Conservation (phyloP, 352 stramenopile species). For the Globisporangium nagaii region DNA sequence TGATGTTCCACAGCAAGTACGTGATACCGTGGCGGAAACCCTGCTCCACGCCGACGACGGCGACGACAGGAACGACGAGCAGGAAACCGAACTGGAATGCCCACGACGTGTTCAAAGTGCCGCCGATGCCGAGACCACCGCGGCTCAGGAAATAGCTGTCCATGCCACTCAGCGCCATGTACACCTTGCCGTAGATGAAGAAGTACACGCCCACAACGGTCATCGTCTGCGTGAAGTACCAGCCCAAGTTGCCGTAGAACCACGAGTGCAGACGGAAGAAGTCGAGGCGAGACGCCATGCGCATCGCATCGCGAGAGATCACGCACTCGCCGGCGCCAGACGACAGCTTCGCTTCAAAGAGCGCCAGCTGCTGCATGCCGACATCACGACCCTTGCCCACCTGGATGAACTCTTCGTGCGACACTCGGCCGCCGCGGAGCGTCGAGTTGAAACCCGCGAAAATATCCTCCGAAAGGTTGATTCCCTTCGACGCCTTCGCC, state of each 20-base stretch:
- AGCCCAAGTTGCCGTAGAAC: constrained; percentile 98
- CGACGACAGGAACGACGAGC: constrained; percentile 95
- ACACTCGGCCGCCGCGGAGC: constrained; percentile 62
- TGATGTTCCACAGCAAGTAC: constrained; percentile 92
- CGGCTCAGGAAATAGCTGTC: constrained; percentile 90
- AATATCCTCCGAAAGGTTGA: constrained; percentile 88
- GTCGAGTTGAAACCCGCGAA: constrained; percentile 86
- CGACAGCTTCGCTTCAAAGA: constrained; percentile 97
- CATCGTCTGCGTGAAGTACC: constrained; percentile 98
- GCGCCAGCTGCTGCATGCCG: constrained; percentile 97
- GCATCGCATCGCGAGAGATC: constrained; percentile 94
- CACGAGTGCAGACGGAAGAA: constrained; percentile 97
- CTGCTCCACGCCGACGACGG: constrained; percentile 92
- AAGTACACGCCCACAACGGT: constrained; percentile 98
- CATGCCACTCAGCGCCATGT: constrained; percentile 92
- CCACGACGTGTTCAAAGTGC: constrained; percentile 94
- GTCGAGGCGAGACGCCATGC: constrained; percentile 94
- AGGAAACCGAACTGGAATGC: constrained; percentile 95
- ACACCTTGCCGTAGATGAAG: constrained; percentile 97
- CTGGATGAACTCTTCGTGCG: constrained; percentile 83
- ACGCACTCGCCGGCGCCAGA: constrained; percentile 97
- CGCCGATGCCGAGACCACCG: constrained; percentile 89
- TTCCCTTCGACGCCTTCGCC: constrained; percentile 75
- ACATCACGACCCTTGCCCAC: constrained; percentile 98
- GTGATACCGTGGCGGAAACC: constrained; percentile 92